These are phyloP conservation scores for Aspergillus chevalieri DNA, from an alignment of 2,329 filamentous ascomycete species.

Conservation along the genomic window DNA sequence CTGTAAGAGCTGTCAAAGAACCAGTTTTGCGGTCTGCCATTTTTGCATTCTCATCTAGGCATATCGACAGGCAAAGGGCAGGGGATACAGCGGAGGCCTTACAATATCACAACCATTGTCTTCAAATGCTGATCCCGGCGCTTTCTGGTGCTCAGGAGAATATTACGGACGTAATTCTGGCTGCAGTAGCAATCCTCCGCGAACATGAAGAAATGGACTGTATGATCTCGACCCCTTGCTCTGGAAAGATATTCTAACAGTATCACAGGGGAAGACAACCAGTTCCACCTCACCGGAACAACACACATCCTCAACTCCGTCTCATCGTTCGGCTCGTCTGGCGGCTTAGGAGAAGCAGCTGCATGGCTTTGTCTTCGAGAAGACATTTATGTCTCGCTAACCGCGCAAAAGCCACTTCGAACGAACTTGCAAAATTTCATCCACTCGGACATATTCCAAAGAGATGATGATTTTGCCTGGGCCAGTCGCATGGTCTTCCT, in stretches of 20 bases:
- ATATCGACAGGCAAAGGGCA: conserved; percentile 20
- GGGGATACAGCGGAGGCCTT: conserved; percentile 22
- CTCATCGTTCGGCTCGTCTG: conserved; percentile 31
- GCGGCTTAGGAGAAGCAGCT: conserved; percentile 35
- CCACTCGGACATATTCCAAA: conserved; percentile 25
- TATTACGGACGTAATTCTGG: conserved; percentile 26
- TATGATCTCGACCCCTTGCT: conserved; percentile 3
- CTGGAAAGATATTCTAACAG: not conserved
- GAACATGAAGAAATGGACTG: conserved; percentile 32
- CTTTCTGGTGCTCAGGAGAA: conserved; percentile 20
- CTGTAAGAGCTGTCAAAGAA: conserved; percentile 22
- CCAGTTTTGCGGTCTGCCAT: conserved; percentile 28
- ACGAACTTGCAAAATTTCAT: conserved; percentile 32
- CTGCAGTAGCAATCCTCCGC: conserved; percentile 27
- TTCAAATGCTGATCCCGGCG: conserved; percentile 29
- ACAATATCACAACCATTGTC: conserved; percentile 28
- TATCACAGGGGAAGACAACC: conserved; percentile 24
- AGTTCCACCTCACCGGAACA: conserved; percentile 31
- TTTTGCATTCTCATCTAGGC: conserved; percentile 30
- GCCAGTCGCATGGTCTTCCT: conserved; percentile 32
- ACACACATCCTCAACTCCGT: conserved; percentile 33
- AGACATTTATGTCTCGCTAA: conserved; percentile 34
- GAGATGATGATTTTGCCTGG: conserved; percentile 31
- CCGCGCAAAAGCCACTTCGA: conserved; percentile 26
- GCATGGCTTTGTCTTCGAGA: conserved; percentile 36